Evolutionary conservation across 1,284 basidiomycete species (phyloP).

Genomic region (Filobasidium uniguttulatum): DNA sequence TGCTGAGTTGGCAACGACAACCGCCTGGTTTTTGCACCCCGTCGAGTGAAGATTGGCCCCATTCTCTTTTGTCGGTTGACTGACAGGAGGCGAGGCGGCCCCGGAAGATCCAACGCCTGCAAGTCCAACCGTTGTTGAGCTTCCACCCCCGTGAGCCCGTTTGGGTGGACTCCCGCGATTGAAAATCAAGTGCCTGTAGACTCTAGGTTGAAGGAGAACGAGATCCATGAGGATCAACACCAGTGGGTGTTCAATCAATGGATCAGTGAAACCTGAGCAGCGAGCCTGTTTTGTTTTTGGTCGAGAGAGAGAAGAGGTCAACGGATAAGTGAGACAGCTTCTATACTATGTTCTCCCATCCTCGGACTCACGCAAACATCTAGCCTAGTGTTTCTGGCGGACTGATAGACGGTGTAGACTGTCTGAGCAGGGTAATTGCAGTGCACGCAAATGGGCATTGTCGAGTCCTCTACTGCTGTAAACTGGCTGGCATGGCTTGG

Average conservation of each 20-base stretch:
- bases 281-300: slow-evolving; percentile 37
- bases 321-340: slow-evolving; percentile 9
- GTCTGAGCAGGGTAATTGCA: slow-evolving; percentile 55
- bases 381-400: slow-evolving; percentile 68
- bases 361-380: slow-evolving; percentile 50
- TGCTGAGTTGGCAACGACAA: no score
- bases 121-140: neutral
- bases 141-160: slow-evolving; percentile 2
- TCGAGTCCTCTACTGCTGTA: no score
- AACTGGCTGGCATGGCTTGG: no score
- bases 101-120: neutral
- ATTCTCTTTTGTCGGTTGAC: slow-evolving; percentile 1
- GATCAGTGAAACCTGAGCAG: slow-evolving; percentile 66
- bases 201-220: slow-evolving; percentile 70
- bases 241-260: slow-evolving; percentile 74
- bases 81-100: neutral
- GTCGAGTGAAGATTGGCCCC: neutral
- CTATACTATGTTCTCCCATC: no score
- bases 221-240: slow-evolving; percentile 68
- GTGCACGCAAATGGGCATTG: slow-evolving; percentile 69
- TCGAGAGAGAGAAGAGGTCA: neutral
- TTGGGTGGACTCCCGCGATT: slow-evolving; percentile 57
- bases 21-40: neutral
- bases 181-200: slow-evolving; percentile 79
- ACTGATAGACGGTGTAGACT: slow-evolving; percentile 72